A percentile compares a stretch with the other conserved stretches of the same genome.
Conservation (phyloP, 768 basidiomycete species). For the Termitomyces sp. region DNA sequence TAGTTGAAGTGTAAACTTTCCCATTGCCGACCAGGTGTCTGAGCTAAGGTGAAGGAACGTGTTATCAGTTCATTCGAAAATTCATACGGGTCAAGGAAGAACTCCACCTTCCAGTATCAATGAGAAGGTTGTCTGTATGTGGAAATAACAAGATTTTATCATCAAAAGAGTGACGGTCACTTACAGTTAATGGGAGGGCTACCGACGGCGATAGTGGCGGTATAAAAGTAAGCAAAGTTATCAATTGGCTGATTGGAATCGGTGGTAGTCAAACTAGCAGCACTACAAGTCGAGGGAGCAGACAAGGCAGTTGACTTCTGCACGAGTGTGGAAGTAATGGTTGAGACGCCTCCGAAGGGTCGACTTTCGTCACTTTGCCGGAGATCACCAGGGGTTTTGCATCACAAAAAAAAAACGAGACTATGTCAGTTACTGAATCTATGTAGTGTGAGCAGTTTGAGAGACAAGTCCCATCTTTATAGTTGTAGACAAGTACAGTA, state of each 20-base stretch:
- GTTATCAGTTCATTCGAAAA: neutral
- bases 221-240: neutral
- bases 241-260: neutral
- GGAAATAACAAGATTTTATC: neutral
- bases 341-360: slow-evolving; percentile 49
- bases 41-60: slow-evolving; percentile 30
- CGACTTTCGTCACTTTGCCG: slow-evolving; percentile 33
- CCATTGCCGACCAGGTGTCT: slow-evolving; percentile 55
- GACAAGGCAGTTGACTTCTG: slow-evolving; percentile 20
- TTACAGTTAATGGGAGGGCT: neutral
- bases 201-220: neutral
- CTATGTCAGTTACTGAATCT: too few relatives aligned
- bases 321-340: slow-evolving; percentile 32
- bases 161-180: neutral
- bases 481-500: too few relatives aligned
- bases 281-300: neutral
- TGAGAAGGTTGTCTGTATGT: slow-evolving; percentile 40
- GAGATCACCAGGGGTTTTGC: slow-evolving; percentile 38
- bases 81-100: neutral
- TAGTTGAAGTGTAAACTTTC: slow-evolving; percentile 35
- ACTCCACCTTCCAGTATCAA: slow-evolving; percentile 52
- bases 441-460: too few relatives aligned
- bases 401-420: too few relatives aligned
- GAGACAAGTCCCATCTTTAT: too few relatives aligned
- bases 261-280: neutral